Conservation (phyloP, 768 basidiomycete genomes). For the Rhodosporidiobolus sp. region DNA sequence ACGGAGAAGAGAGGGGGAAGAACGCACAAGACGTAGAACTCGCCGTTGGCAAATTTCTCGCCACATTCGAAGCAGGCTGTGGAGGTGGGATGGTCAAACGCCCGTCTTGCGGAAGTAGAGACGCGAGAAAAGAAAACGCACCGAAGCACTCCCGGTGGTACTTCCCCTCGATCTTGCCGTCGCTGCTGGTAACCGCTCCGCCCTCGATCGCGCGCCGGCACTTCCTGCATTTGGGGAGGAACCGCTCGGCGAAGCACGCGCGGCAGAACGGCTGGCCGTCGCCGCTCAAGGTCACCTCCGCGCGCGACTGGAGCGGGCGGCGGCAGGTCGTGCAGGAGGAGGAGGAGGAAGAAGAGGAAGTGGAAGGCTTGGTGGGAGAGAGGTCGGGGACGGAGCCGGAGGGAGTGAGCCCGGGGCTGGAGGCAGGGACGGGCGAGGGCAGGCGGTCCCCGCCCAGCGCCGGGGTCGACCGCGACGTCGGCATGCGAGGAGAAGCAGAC, state of each 20-base stretch:
- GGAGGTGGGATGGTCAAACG: not conserved
- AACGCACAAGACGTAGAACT: constrained; percentile 44
- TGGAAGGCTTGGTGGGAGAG: not conserved
- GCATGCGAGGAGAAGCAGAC: not conserved
- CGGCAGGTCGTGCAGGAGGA: constrained; percentile 25
- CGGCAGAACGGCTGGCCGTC: constrained; percentile 41
- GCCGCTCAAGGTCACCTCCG: constrained; percentile 3
- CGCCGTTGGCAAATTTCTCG: constrained; percentile 35
- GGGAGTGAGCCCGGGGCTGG: not conserved
- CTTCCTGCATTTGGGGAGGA: constrained; percentile 44
- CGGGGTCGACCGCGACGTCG: constrained; percentile 15
- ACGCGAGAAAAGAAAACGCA: too few relatives aligned
- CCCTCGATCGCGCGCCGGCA: constrained; percentile 41
- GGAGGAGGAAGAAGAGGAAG: not conserved
- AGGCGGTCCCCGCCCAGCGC: not conserved
- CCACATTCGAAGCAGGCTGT: constrained; percentile 39
- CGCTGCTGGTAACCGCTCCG: constrained; percentile 39
- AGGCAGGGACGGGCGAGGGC: not conserved
- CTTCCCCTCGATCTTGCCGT: constrained; percentile 45
- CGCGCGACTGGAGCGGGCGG: not conserved
- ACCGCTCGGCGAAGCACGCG: constrained; percentile 41
- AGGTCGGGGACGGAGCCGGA: not conserved
- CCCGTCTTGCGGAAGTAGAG: not conserved
- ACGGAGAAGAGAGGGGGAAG: too few relatives aligned
- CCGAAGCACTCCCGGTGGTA: constrained; percentile 16